A percentile compares a stretch with the other conserved stretches of the same genome.
Evolutionary conservation across 2,329 filamentous ascomycete genomes (phyloP).

Genomic region (Microcyclospora tardicrescens): DNA sequence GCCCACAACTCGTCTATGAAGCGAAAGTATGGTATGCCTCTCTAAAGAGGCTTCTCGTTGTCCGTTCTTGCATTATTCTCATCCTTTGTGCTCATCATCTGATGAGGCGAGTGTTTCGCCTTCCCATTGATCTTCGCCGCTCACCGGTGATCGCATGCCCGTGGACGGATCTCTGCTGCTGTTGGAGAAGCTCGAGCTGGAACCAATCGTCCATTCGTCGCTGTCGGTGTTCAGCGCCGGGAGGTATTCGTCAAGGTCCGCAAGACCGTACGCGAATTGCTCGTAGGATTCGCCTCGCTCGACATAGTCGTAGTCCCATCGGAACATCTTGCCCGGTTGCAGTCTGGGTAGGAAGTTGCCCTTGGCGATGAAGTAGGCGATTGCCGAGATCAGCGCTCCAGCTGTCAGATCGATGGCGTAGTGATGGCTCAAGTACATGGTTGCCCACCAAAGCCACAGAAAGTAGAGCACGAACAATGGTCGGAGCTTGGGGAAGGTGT

Average conservation of each 20-base stretch:
- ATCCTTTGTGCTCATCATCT: slow-evolving; percentile 10
- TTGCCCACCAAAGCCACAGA: slow-evolving; percentile 95
- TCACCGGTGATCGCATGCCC: slow-evolving; percentile 35
- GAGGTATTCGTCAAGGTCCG: slow-evolving; percentile 41
- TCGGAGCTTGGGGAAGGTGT: slow-evolving; percentile 74
- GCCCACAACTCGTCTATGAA: no score
- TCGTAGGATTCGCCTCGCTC: slow-evolving; percentile 57
- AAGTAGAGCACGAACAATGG: slow-evolving; percentile 72
- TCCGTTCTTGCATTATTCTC: background rate
- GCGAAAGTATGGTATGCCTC: no score
- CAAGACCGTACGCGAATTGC: slow-evolving; percentile 40
- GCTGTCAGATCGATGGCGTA: slow-evolving; percentile 89
- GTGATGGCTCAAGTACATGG: slow-evolving; percentile 95
- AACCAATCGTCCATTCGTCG: slow-evolving; percentile 84
- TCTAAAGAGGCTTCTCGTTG: background rate
- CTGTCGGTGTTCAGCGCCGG: slow-evolving; percentile 45
- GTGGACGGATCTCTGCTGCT: slow-evolving; percentile 46
- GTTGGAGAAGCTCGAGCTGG: slow-evolving; percentile 61
- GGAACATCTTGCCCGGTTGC: slow-evolving; percentile 71
- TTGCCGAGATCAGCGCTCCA: slow-evolving; percentile 50
- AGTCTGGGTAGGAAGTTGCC: slow-evolving; percentile 68
- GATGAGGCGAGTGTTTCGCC: slow-evolving; percentile 38
- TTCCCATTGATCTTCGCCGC: slow-evolving; percentile 46
- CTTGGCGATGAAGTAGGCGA: slow-evolving; percentile 72
- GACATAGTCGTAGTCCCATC: slow-evolving; percentile 93